These are phyloP conservation scores for Eimeria acervulina DNA, from an alignment of 169 alveolate genomes.

Conservation along the genomic window DNA sequence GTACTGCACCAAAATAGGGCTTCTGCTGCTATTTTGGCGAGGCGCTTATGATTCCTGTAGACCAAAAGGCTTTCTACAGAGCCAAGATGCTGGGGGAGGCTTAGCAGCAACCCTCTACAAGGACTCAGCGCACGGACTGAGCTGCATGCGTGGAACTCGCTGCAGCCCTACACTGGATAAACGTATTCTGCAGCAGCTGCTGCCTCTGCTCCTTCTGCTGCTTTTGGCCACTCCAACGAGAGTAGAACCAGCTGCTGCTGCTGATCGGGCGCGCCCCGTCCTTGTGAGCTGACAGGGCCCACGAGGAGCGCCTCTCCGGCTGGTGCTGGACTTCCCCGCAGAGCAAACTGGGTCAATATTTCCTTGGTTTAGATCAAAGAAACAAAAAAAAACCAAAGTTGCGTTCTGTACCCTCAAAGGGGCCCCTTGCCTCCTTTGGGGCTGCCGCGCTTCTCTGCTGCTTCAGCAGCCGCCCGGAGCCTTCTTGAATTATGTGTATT, in stretches of 20 bases:
- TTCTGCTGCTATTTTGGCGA: background rate
- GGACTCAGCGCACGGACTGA: background rate
- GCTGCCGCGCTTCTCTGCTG: conserved; percentile 35
- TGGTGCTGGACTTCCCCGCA: background rate
- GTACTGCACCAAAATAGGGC: background rate
- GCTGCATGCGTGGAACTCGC: background rate
- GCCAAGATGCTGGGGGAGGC: conserved; percentile 20
- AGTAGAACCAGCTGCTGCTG: background rate
- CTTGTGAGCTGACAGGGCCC: background rate
- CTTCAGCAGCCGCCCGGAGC: background rate
- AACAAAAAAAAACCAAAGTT: background rate
- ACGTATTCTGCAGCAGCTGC: background rate
- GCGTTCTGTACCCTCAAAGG: background rate
- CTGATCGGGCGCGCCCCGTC: background rate
- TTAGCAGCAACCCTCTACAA: background rate
- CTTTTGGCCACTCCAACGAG: background rate
- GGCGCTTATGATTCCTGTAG: background rate
- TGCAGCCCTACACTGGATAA: background rate
- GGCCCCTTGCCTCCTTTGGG: conserved; percentile 49
- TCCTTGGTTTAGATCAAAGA: background rate
- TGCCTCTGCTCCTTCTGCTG: background rate
- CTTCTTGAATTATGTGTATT: background rate
- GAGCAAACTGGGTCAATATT: background rate
- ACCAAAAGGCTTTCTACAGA: background rate
- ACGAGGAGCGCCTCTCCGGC: background rate